These are phyloP conservation scores for Annulohypoxylon nitens DNA, from an alignment of 495 filamentous ascomycete genomes.

Conservation along the genomic window DNA sequence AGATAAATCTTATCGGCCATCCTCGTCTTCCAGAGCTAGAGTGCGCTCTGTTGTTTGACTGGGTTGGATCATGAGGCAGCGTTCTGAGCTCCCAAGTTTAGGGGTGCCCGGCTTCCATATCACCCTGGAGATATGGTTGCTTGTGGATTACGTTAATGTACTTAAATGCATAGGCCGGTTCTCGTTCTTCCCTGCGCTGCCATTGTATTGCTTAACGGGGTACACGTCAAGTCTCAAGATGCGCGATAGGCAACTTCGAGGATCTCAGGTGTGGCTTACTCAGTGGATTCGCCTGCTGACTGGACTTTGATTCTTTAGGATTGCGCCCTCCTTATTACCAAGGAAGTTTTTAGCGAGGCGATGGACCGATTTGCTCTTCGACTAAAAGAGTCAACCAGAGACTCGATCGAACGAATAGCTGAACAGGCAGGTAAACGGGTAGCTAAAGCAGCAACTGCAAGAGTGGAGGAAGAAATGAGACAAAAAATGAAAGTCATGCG, in stretches of 20 bases:
- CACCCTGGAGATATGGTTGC: conserved; percentile 19
- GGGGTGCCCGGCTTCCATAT: conserved; percentile 25
- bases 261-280: conserved; percentile 15
- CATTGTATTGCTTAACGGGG: conserved; percentile 27
- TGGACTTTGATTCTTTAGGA: conserved; percentile 5
- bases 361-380: no score
- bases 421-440: no score
- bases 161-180: background rate
- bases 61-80: conserved; percentile 17
- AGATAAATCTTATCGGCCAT: conserved; percentile 17
- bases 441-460: no score
- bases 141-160: conserved; percentile 13
- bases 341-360: no score
- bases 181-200: background rate
- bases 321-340: no score
- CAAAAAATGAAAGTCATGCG: no score
- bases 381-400: no score
- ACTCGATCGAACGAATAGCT: no score
- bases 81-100: conserved; percentile 15
- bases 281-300: conserved; percentile 19
- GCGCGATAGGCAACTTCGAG: background rate
- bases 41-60: conserved; percentile 21
- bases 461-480: no score
- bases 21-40: conserved; percentile 27
- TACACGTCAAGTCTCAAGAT: conserved; percentile 17